Evolutionary conservation across 2,329 filamentous ascomycete genomes (phyloP).

Genomic region (Pseudogymnoascus sp.): DNA sequence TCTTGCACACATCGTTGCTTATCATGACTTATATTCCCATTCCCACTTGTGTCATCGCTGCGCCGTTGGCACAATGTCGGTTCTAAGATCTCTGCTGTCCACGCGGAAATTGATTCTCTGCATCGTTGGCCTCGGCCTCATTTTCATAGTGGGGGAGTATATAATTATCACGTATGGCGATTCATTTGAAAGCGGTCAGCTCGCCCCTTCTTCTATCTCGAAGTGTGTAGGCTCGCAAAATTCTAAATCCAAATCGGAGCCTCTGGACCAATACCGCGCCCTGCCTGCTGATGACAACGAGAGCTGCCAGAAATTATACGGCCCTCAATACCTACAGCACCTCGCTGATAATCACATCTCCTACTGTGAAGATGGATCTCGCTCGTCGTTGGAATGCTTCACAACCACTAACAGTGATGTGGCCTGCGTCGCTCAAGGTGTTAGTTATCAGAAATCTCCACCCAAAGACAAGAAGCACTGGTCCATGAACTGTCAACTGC

Average conservation of each 20-base stretch:
- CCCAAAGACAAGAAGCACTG: constrained; percentile 10
- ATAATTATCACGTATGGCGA: not conserved
- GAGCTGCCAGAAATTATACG: constrained; percentile 11
- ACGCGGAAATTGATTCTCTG: not conserved
- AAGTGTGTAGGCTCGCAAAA: constrained; percentile 21
- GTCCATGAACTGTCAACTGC: constrained; percentile 15
- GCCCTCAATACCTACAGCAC: constrained; percentile 11
- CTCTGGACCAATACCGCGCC: no score
- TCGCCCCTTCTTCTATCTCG: not conserved
- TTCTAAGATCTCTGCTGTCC: not conserved
- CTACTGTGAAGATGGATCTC: constrained; percentile 13
- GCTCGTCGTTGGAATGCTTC: constrained; percentile 13
- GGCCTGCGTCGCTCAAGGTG: constrained; percentile 16
- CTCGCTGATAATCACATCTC: constrained; percentile 12
- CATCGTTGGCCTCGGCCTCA: not conserved
- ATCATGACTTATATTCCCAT: not conserved
- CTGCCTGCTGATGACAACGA: constrained; percentile 13
- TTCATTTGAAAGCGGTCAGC: not conserved
- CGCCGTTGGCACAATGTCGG: not conserved
- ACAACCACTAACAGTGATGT: constrained; percentile 14
- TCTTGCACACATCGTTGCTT: not conserved
- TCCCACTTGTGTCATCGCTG: not conserved
- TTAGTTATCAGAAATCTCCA: constrained; percentile 11
- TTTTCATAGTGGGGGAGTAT: not conserved
- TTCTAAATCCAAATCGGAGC: constrained; percentile 28